Evolutionary conservation across 2,329 filamentous ascomycete species (phyloP).

Genomic region (Paraphoma sp.): DNA sequence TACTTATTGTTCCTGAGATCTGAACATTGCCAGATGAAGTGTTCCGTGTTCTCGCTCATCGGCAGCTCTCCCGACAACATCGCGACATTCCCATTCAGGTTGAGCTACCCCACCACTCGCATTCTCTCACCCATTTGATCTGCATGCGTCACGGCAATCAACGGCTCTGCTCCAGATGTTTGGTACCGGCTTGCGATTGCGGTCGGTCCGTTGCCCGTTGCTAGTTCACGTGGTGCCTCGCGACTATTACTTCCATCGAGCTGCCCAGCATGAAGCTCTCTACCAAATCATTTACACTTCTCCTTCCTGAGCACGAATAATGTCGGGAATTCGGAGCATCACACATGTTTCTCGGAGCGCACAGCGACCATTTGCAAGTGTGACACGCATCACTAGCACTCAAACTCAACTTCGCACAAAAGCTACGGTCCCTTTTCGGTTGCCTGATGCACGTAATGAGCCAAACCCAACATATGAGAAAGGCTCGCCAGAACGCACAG

Average conservation of each 20-base stretch:
- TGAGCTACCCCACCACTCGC: background rate
- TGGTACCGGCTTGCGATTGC: constrained; percentile 3
- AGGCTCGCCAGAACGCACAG: constrained; percentile 32
- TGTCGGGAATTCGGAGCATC: constrained; percentile 25
- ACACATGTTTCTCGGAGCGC: constrained; percentile 12
- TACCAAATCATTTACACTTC: background rate
- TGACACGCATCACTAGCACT: constrained; percentile 9
- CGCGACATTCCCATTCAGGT: background rate
- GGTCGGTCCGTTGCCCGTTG: constrained; percentile 1
- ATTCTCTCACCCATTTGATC: constrained; percentile 5
- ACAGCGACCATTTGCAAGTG: constrained; percentile 17
- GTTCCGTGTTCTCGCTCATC: background rate
- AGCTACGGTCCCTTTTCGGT: constrained; percentile 36
- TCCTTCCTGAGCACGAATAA: constrained; percentile 8
- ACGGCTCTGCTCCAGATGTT: constrained; percentile 11
- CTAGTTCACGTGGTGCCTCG: background rate
- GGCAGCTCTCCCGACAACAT: constrained; percentile 1
- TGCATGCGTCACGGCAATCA: constrained; percentile 13
- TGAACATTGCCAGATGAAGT: background rate
- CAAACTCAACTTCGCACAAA: constrained; percentile 30
- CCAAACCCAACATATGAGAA: constrained; percentile 38
- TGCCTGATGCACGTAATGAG: constrained; percentile 37
- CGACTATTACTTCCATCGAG: constrained; percentile 8
- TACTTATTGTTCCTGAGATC: background rate
- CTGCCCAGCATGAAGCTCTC: background rate